These are phyloP conservation scores for Lepiota venenata DNA, from an alignment of 768 basidiomycete genomes.

Conservation along the genomic window DNA sequence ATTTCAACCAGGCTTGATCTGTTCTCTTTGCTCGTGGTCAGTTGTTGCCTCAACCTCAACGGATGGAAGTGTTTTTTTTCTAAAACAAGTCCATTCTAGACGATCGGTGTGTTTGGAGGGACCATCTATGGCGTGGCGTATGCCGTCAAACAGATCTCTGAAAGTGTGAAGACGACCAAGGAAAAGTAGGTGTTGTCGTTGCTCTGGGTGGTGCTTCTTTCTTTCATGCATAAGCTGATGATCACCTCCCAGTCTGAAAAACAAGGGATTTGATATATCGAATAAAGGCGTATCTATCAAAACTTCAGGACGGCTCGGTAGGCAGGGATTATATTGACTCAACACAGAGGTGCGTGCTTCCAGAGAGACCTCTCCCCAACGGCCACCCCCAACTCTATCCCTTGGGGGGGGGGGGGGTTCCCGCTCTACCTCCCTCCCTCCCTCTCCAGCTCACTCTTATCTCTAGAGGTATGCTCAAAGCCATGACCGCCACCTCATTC, in stretches of 20 bases:
- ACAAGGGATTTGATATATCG: conserved; percentile 54
- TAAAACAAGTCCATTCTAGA: conserved; percentile 33
- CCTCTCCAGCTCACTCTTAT: background rate
- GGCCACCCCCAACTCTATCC: too few species aligned
- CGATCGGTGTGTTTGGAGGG: conserved; percentile 42
- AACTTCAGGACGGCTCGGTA: conserved; percentile 54
- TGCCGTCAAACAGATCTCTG: conserved; percentile 33
- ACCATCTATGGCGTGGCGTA: conserved; percentile 40
- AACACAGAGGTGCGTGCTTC: conserved; percentile 55
- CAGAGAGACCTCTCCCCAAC: background rate
- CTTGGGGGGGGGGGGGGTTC: too few species aligned
- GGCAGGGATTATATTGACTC: conserved; percentile 70
- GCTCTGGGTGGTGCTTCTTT: too few species aligned
- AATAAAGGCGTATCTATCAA: conserved; percentile 63
- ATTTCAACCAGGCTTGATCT: background rate
- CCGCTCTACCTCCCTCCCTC: background rate
- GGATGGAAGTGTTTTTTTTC: background rate
- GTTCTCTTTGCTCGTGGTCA: conserved; percentile 10
- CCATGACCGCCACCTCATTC: conserved; percentile 7
- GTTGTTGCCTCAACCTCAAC: background rate
- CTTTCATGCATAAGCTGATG: too few species aligned
- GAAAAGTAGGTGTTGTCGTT: conserved; percentile 38
- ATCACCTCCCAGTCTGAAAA: conserved; percentile 42
- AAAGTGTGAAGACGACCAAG: conserved; percentile 46
- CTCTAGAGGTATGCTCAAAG: conserved; percentile 48